A percentile compares a stretch with the other conserved stretches of the same genome.
Conservation (phyloP, 257 asterid species). For the Haberlea rhodopensis region DNA sequence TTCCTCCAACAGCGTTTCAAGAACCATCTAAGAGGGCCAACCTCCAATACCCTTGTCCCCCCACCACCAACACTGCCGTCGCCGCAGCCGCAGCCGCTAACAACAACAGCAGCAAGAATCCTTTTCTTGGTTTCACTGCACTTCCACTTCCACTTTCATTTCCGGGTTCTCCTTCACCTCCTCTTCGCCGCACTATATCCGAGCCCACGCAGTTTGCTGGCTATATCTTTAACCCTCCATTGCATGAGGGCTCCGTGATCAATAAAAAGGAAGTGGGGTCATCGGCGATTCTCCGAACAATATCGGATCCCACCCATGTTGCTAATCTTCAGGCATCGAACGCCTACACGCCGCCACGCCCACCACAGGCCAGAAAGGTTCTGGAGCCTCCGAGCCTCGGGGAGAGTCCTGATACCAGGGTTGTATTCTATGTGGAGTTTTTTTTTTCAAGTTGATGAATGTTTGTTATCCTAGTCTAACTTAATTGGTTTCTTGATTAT, state of each 20-base stretch:
- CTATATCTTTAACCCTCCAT: slow-evolving; percentile 11
- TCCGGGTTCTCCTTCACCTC: slow-evolving; percentile 17
- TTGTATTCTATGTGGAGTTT: neutral
- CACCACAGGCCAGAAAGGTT: slow-evolving; percentile 21
- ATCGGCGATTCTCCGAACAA: slow-evolving; percentile 23
- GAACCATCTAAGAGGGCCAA: slow-evolving; percentile 32
- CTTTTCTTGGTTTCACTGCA: slow-evolving; percentile 24
- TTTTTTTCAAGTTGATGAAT: neutral
- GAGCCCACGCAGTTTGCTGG: slow-evolving; percentile 32
- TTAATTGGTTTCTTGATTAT: neutral
- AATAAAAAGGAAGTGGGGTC: slow-evolving; percentile 4
- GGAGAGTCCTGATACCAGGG: slow-evolving; percentile 38
- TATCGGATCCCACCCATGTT: slow-evolving; percentile 33
- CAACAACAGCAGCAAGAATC: neutral
- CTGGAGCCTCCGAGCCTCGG: slow-evolving; percentile 29
- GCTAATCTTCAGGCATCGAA: slow-evolving; percentile 12
- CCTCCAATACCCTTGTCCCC: slow-evolving; percentile 21
- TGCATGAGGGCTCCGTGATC: slow-evolving; percentile 15
- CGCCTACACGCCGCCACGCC: slow-evolving; percentile 35
- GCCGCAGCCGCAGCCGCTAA: too few species aligned
- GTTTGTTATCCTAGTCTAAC: neutral
- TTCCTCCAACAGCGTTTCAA: slow-evolving; percentile 22
- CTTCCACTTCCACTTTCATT: slow-evolving; percentile 26
- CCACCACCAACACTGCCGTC: slow-evolving; percentile 12
- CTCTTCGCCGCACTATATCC: slow-evolving; percentile 44